phyloP scores from a whole-genome alignment of 495 filamentous ascomycete genomes.

The Penicillium fimorum region DNA sequence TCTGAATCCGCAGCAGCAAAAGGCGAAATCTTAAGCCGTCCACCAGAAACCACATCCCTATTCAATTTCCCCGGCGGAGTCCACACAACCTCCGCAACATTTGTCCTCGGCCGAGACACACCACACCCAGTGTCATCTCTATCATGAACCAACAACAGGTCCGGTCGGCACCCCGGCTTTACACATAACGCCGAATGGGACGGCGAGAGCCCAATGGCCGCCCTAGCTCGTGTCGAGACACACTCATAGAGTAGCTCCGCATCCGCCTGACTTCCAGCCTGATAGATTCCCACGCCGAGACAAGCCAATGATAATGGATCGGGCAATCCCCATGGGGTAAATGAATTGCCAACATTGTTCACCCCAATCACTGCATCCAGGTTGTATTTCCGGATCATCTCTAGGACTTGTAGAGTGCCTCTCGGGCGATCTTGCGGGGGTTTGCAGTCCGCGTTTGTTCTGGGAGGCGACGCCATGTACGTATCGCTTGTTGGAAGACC shows the following conservation, averaged over 20 bases:
- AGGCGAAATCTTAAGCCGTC: slow-evolving; percentile 16
- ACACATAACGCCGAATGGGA: slow-evolving; percentile 6
- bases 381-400: slow-evolving; percentile 59
- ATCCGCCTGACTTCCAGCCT: slow-evolving; percentile 59
- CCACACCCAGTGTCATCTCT: slow-evolving; percentile 36
- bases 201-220: slow-evolving; percentile 31
- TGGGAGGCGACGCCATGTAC: slow-evolving; percentile 64
- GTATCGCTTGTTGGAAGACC: slow-evolving; percentile 73
- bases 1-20: neutral
- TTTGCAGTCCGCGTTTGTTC: slow-evolving; percentile 16
- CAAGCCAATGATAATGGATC: slow-evolving; percentile 66
- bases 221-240: slow-evolving; percentile 56
- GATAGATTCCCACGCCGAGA: slow-evolving; percentile 65
- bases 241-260: slow-evolving; percentile 62
- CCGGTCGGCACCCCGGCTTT: slow-evolving; percentile 16
- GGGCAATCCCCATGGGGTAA: slow-evolving; percentile 71
- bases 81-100: slow-evolving; percentile 42
- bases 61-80: slow-evolving; percentile 30
- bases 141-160: slow-evolving; percentile 32
- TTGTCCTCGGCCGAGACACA: slow-evolving; percentile 24
- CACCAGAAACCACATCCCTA: slow-evolving; percentile 28
- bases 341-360: slow-evolving; percentile 79
- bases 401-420: slow-evolving; percentile 61
- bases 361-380: slow-evolving; percentile 62
- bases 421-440: slow-evolving; percentile 32